Percentiles rank a stretch among this genome's conserved stretches.
Conservation (phyloP, 2,329 filamentous ascomycete genomes). For the Alternaria gansuensis region DNA sequence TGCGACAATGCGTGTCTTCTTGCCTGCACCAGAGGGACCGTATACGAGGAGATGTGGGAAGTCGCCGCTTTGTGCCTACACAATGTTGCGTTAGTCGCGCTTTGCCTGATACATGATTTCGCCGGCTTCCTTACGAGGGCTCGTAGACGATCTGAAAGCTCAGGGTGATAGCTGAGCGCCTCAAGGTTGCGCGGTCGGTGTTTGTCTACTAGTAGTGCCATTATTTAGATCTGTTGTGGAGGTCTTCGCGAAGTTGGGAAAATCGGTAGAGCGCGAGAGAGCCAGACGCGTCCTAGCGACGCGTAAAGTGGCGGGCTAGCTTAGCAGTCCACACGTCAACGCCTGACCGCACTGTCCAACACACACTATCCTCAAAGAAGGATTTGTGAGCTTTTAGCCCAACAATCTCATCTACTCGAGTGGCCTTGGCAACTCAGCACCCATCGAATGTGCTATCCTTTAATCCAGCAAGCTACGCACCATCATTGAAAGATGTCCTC, state of each 20-base stretch:
- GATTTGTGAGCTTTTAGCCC: background rate
- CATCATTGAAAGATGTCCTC: background rate
- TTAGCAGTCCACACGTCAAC: constrained; percentile 25
- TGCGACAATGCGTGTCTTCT: constrained; percentile 96
- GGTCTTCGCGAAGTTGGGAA: constrained; percentile 13
- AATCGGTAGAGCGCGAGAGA: constrained; percentile 19
- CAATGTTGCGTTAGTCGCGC: constrained; percentile 18
- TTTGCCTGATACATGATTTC: constrained; percentile 11
- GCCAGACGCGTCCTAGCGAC: constrained; percentile 38
- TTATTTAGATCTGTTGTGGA: constrained; percentile 44
- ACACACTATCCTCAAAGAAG: background rate
- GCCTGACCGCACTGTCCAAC: constrained; percentile 5
- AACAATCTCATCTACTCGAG: background rate
- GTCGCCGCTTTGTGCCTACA: constrained; percentile 91
- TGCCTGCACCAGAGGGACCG: constrained; percentile 93
- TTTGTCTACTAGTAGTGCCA: constrained; percentile 73
- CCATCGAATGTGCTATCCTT: background rate
- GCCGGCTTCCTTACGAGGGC: constrained; percentile 72
- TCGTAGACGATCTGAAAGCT: constrained; percentile 85
- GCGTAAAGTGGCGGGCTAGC: constrained; percentile 43
- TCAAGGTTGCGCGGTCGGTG: constrained; percentile 77
- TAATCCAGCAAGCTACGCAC: background rate
- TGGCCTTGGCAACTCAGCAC: background rate
- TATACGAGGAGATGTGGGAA: constrained; percentile 98
- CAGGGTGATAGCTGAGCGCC: constrained; percentile 82